These are phyloP conservation scores for Pelargonium australe DNA, from an alignment of 441 rosid genomes.

Conservation along the genomic window DNA sequence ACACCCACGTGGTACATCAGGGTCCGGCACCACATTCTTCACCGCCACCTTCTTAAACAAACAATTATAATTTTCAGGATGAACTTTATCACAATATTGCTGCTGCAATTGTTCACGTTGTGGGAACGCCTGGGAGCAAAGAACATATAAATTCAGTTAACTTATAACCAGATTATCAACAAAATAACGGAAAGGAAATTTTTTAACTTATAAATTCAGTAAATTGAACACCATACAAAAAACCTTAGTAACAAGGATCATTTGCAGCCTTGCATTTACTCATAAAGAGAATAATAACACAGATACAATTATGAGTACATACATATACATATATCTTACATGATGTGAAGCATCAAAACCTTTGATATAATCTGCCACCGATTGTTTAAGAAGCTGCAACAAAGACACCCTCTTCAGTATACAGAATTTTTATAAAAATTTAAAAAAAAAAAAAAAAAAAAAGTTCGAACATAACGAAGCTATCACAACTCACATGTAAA, in stretches of 20 bases:
- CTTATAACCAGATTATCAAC: too few species aligned
- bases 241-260: not conserved
- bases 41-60: slow-evolving; percentile 35
- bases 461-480: not conserved
- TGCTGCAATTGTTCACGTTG: slow-evolving; percentile 62
- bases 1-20: slow-evolving; percentile 71
- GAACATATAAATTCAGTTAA: too few species aligned
- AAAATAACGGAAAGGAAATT: not conserved
- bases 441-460: not conserved
- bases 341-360: slow-evolving; percentile 66
- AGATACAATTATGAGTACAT: not conserved
- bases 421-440: slow-evolving; percentile 9
- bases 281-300: not conserved
- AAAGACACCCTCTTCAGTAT: slow-evolving; percentile 21
- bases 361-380: slow-evolving; percentile 61
- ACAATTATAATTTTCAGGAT: slow-evolving; percentile 40
- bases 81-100: slow-evolving; percentile 48
- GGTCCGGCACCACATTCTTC: slow-evolving; percentile 65
- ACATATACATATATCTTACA: slow-evolving; percentile 43
- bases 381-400: slow-evolving; percentile 69
- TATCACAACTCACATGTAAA: slow-evolving; percentile 1
- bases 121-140: slow-evolving; percentile 56
- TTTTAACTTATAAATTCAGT: not conserved
- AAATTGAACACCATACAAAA: not conserved
- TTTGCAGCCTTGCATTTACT: not conserved